Evolutionary conservation across 306 rosid species (phyloP).

Genomic region (Fragaria ananassa): DNA sequence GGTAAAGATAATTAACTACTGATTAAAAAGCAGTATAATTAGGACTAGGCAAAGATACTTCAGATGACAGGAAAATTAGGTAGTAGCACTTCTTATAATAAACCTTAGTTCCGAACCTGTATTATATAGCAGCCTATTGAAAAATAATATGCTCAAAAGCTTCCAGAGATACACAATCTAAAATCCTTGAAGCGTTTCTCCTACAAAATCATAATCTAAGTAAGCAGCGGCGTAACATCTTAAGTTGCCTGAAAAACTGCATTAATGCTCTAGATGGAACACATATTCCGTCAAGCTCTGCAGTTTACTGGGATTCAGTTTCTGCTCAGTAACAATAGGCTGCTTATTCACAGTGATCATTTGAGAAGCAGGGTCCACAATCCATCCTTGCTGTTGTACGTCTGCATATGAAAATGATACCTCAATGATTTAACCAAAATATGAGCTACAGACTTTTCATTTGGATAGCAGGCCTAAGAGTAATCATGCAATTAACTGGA

Average conservation of each 20-base stretch:
- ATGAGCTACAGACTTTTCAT: neutral
- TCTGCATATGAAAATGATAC: constrained; percentile 41
- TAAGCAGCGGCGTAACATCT: constrained; percentile 10
- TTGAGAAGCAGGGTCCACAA: constrained; percentile 60
- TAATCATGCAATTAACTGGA: neutral
- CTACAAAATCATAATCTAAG: neutral
- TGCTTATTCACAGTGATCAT: constrained; percentile 87
- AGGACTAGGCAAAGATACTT: neutral
- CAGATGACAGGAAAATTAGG: too few relatives aligned
- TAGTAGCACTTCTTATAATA: neutral
- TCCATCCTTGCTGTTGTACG: constrained; percentile 69
- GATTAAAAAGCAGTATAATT: neutral
- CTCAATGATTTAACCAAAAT: neutral
- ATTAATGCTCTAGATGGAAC: constrained; percentile 81
- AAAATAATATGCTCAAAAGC: neutral
- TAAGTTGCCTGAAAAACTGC: constrained; percentile 9
- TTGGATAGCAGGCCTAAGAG: neutral
- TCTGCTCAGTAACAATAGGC: constrained; percentile 63
- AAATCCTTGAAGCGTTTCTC: neutral
- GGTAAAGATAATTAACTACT: neutral
- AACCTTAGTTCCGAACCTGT: neutral
- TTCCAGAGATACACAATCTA: neutral
- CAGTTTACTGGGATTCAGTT: constrained; percentile 70
- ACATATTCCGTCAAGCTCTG: constrained; percentile 91
- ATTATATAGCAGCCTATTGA: neutral